Evolutionary conservation across 257 asterid species (phyloP), one percentile per base, ranked within the genome.

Genomic region (Apocynum venetum): DNA sequence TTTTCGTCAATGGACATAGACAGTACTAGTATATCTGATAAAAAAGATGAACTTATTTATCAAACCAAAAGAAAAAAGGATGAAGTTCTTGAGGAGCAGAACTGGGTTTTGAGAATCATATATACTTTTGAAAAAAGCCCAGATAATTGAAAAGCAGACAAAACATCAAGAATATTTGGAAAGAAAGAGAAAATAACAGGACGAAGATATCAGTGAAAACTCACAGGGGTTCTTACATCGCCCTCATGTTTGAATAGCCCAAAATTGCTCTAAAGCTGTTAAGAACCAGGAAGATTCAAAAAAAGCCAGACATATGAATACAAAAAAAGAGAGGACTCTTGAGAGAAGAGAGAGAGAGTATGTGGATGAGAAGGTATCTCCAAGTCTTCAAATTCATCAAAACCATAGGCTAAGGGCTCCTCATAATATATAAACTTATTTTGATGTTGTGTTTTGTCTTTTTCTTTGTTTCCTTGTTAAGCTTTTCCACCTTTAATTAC

Each of bases 391-490:
- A 80, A 76, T 82, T 80, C 88, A 85, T 79, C 86, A 87, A 85
- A 83, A 87, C 86, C 83, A 85, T 69, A 86, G 85, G 85, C 89
- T 78, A 81, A 81, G 83, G 83, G 84, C 89, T 66, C 53, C 73
- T 19, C 17, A 20, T 19, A 40, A 56, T n/a, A n/a, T 82, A 82
- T 85, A 87, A 76, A 73, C 87, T 81, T 78, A 75, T 79, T 84
- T 91, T 89, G 93, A 86, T 91, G 93, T 88, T 87, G 78, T 83
- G 77, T 41, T 91, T 91, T 91, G 97, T 91, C 96, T 86, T 87
- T 88, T 91, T 77, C 85, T 85, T 81, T 87, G 92, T 86, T 81
- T 72, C 67, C 83, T 81, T 86, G 74, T 75, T 82, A 71, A 79
- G 80, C 77, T 81, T 20, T 77, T 52, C 20, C 40, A 44, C 75